Conservation (phyloP, 805 yeast species). For the Saccharomycopsis capsularis region DNA sequence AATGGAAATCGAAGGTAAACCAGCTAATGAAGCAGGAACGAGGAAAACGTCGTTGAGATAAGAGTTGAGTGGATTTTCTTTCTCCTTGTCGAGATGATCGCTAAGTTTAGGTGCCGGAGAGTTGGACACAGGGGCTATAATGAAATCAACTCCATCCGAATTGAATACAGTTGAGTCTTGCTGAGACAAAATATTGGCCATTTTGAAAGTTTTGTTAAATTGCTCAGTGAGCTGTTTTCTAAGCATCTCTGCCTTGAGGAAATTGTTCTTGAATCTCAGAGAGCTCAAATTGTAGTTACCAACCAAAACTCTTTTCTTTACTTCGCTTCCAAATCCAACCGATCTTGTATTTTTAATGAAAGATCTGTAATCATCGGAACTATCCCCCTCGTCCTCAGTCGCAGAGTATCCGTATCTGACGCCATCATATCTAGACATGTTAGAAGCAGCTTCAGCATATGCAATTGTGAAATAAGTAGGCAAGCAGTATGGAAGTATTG, state of each 20-base stretch:
- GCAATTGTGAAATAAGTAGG: slow-evolving; percentile 84
- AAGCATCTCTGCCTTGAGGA: slow-evolving; percentile 62
- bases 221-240: slow-evolving; percentile 57
- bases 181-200: slow-evolving; percentile 36
- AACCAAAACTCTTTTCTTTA: slow-evolving; percentile 69
- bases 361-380: slow-evolving; percentile 29
- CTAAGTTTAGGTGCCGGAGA: slow-evolving; percentile 47
- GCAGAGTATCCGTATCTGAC: slow-evolving; percentile 66
- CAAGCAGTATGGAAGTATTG: slow-evolving; percentile 56
- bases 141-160: slow-evolving; percentile 49
- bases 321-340: slow-evolving; percentile 72
- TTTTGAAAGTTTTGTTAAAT: slow-evolving; percentile 55
- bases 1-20: slow-evolving; percentile 75
- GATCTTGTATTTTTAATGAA: slow-evolving; percentile 56
- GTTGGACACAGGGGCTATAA: slow-evolving; percentile 68
- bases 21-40: slow-evolving; percentile 87
- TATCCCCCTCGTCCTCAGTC: slow-evolving; percentile 25
- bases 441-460: slow-evolving; percentile 92
- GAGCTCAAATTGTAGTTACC: slow-evolving; percentile 86
- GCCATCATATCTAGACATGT: slow-evolving; percentile 86
- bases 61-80: slow-evolving; percentile 45
- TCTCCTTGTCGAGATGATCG: slow-evolving; percentile 33
- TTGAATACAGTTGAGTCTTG: slow-evolving; percentile 18
- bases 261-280: slow-evolving; percentile 62
- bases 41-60: slow-evolving; percentile 81